These are phyloP conservation scores for Pilasporangium apinafurcum DNA, from an alignment of 352 stramenopile species.

Conservation along the genomic window DNA sequence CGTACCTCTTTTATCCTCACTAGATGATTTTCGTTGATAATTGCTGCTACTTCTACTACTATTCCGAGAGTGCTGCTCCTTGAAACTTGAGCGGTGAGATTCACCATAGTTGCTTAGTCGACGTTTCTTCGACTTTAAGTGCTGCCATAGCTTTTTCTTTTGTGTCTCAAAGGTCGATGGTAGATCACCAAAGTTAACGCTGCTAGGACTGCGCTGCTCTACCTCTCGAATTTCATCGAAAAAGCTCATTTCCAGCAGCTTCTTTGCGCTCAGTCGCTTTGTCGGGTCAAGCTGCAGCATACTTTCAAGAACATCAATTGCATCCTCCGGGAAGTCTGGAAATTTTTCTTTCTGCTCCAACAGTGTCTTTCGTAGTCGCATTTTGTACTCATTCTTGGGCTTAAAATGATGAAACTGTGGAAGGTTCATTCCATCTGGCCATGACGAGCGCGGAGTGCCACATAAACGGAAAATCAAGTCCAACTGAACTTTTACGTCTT, in stretches of 20 bases:
- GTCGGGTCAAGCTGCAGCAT: conserved; percentile 75
- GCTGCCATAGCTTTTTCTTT: conserved; percentile 53
- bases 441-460: conserved; percentile 56
- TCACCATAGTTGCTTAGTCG: conserved; percentile 6
- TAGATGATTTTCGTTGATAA: conserved; percentile 14
- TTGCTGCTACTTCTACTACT: conserved; percentile 14
- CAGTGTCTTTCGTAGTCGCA: conserved; percentile 75
- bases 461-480: conserved; percentile 78
- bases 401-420: conserved; percentile 43
- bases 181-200: conserved; percentile 37
- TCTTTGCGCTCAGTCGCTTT: conserved; percentile 39
- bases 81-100: conserved; percentile 11
- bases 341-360: conserved; percentile 50
- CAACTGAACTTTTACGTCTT: conserved; percentile 56
- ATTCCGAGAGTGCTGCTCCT: conserved; percentile 4
- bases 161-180: conserved; percentile 43
- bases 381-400: conserved; percentile 73
- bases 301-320: conserved; percentile 54
- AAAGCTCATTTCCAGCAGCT: conserved; percentile 49
- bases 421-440: conserved; percentile 40
- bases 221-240: conserved; percentile 37
- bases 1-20: conserved; percentile 7
- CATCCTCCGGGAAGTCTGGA: conserved; percentile 43
- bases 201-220: not conserved
- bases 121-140: conserved; percentile 37